phyloP scores from a whole-genome alignment of 2,329 filamentous ascomycete genomes.

The Parastagonospora nodorum region DNA sequence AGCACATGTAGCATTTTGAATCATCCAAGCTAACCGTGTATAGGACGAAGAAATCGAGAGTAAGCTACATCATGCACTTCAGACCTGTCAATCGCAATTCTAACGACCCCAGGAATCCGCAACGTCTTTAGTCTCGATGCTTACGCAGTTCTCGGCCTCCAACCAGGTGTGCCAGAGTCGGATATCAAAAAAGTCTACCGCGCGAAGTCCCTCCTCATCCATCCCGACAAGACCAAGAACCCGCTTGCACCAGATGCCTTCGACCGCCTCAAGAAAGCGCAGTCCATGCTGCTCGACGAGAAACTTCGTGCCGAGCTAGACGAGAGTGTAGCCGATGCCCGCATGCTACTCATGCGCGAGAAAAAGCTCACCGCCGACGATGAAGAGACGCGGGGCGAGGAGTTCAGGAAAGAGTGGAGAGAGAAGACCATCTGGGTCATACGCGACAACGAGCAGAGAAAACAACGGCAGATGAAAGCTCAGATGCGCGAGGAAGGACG shows the following conservation, averaged over 20 bases:
- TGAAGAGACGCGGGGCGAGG: slow-evolving; percentile 80
- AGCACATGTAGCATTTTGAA: neutral
- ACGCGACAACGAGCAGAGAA: slow-evolving; percentile 87
- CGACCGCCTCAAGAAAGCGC: slow-evolving; percentile 93
- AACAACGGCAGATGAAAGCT: slow-evolving; percentile 84
- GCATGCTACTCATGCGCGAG: slow-evolving; percentile 91
- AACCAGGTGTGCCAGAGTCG: slow-evolving; percentile 91
- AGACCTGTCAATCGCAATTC: neutral
- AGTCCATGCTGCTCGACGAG: slow-evolving; percentile 89
- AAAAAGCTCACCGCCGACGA: slow-evolving; percentile 91
- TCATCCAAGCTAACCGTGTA: slow-evolving; percentile 14
- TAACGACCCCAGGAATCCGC: slow-evolving; percentile 64
- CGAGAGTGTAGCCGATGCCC: slow-evolving; percentile 93
- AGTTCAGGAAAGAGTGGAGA: slow-evolving; percentile 85
- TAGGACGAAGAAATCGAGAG: slow-evolving; percentile 95
- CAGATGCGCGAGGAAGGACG: slow-evolving; percentile 96
- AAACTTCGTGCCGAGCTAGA: slow-evolving; percentile 86
- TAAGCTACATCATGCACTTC: slow-evolving; percentile 8
- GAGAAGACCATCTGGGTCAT: slow-evolving; percentile 89
- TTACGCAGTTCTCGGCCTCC: slow-evolving; percentile 93
- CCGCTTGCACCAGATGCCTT: slow-evolving; percentile 91
- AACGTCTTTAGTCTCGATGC: slow-evolving; percentile 83
- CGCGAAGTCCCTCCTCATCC: slow-evolving; percentile 97
- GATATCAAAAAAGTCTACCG: slow-evolving; percentile 96
- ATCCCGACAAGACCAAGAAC: slow-evolving; percentile 97